Base-by-base conservation (phyloP, 352 stramenopile genomes). In the Pythium vanterpoolii region DNA sequence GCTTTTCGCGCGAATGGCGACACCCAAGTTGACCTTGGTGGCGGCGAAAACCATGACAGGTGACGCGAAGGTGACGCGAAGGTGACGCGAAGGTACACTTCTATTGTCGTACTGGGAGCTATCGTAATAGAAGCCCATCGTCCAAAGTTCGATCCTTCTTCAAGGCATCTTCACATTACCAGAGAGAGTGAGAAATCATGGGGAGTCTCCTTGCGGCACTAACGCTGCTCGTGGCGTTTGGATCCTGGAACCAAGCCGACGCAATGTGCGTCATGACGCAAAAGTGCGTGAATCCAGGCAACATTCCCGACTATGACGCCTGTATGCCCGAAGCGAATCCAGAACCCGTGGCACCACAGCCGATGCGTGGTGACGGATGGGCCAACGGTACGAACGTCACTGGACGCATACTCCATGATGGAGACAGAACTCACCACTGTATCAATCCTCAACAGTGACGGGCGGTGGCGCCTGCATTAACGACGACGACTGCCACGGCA, bases 261-360 rank as follows among this genome's bases (percentile, higher is more conserved):
- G 64, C 45, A 3, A 61, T 57, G 44, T 93, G 83, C 39, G 71
- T 79, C 7, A 93, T 93, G 81, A 91, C 83, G 8, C 81, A 91
- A 68, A 86, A 74, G 24, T 93, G 83, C 59, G 71, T 89, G 27
- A 90, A 90, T 49, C 79, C 81, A 0, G 73, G 72, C 28, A 90
- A 93, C 49, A 56, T 77, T 0, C 79, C 79, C 0, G 83, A 93
- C 69, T 90, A 83, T 56, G 73, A 89, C 38, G 47, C 51, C 31
- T 93, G 83, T 54, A 91, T 91, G 46, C 83, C 83, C 8, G 75
- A 89, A 57, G 83, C 79, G 36, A 69, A 85, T 48, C 66, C 59
- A 30, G 39, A 19, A 24, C 31, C 53, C 27, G 48, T 61, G 10
- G 21, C 18, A 28, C 55, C 63, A 11, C 13, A 55, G 45, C 56